Conservation (phyloP, 768 basidiomycete species). For the Phaeolepiota aurea region DNA sequence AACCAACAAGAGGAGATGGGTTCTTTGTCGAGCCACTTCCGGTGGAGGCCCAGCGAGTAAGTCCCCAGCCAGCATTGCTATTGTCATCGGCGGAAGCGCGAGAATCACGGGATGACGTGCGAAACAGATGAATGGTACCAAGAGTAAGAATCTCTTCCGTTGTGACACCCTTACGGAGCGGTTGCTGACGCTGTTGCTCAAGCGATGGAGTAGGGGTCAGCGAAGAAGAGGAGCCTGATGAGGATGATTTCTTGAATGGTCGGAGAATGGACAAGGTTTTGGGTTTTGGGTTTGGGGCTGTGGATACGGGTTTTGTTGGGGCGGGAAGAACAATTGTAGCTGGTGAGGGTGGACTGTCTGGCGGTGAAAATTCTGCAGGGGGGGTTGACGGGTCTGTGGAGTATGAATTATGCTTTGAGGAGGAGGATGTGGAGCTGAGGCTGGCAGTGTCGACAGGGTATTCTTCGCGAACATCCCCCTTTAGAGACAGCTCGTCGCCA, state of each 20-base stretch:
- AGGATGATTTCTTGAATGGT: conserved; percentile 18
- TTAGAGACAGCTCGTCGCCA: conserved; percentile 31
- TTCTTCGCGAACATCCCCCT: conserved; percentile 11
- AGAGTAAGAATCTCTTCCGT: conserved; percentile 27
- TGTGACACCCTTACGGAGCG: conserved; percentile 16
- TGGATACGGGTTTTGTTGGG: not conserved
- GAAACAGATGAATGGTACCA: conserved; percentile 30
- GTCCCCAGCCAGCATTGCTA: conserved; percentile 15
- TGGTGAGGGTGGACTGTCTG: conserved; percentile 13
- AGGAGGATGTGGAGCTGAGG: conserved; percentile 14
- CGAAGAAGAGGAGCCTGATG: conserved; percentile 20
- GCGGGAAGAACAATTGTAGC: conserved; percentile 1
- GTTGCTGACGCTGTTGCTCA: conserved; percentile 13
- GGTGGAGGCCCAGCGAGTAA: conserved; percentile 22
- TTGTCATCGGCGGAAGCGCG: not conserved
- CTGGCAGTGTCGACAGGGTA: conserved; percentile 10
- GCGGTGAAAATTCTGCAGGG: conserved; percentile 8
- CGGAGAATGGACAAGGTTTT: conserved; percentile 16
- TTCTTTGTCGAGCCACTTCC: conserved; percentile 8
- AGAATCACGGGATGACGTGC: conserved; percentile 20
- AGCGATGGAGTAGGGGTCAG: conserved; percentile 31
- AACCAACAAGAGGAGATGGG: conserved; percentile 10
- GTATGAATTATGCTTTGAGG: conserved; percentile 17
- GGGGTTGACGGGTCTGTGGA: conserved; percentile 16
- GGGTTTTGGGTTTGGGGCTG: conserved; percentile 14